Conservation (phyloP, 768 basidiomycete species). For the Erythrobasidium yunnanense region DNA sequence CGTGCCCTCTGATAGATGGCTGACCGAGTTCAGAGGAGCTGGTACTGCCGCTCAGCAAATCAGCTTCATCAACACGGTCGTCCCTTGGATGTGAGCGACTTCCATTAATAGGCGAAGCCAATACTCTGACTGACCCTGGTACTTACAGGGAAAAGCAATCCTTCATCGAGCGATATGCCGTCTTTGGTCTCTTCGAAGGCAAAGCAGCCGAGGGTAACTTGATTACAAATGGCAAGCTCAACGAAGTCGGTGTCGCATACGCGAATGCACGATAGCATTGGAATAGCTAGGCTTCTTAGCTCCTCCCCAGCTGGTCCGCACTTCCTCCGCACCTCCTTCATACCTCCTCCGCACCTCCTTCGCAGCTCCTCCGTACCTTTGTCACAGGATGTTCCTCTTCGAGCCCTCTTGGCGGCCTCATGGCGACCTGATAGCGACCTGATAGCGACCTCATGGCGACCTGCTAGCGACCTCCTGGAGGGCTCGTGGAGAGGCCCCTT, state of each 20-base stretch:
- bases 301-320: too few relatives aligned
- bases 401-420: too few relatives aligned
- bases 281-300: too few relatives aligned
- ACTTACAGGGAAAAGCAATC: background rate
- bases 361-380: too few relatives aligned
- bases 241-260: slow-evolving; percentile 14
- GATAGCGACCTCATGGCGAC: too few relatives aligned
- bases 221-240: slow-evolving; percentile 18
- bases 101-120: background rate
- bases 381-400: too few relatives aligned
- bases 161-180: slow-evolving; percentile 30
- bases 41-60: slow-evolving; percentile 27
- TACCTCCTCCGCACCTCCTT: too few relatives aligned
- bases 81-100: slow-evolving; percentile 18
- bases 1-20: background rate
- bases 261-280: background rate
- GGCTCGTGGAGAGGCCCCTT: too few relatives aligned
- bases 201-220: slow-evolving; percentile 13
- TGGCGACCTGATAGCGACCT: too few relatives aligned
- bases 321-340: too few relatives aligned
- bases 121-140: background rate
- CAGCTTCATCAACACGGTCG: slow-evolving; percentile 26
- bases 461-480: too few relatives aligned
- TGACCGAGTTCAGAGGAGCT: slow-evolving; percentile 29
- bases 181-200: slow-evolving; percentile 26